These are phyloP conservation scores for Aspergillus leporis DNA, from an alignment of 495 filamentous ascomycete species.

Conservation along the genomic window DNA sequence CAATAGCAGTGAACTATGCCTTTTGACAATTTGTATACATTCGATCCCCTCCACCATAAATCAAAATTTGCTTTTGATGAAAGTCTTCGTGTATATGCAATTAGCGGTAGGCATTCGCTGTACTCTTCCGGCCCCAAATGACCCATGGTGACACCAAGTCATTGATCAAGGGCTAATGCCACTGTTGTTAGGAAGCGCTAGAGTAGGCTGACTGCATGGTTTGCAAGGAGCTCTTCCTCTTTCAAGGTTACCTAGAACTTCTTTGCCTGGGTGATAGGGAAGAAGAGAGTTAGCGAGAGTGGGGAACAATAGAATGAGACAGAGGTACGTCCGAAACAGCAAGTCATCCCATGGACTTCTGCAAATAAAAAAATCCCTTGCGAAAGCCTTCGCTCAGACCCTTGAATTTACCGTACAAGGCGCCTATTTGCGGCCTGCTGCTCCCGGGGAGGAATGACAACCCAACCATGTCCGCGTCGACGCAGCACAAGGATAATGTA, in stretches of 20 bases:
- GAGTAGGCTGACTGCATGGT: not conserved
- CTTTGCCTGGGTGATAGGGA: not conserved
- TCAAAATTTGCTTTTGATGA: not conserved
- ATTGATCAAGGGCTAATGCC: not conserved
- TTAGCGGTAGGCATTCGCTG: constrained; percentile 3
- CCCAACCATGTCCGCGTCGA: constrained; percentile 9
- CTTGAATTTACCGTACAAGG: constrained; percentile 8
- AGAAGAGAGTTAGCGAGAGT: not conserved
- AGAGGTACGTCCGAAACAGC: not conserved
- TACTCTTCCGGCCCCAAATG: not conserved
- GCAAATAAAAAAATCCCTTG: not conserved
- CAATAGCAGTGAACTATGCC: not conserved
- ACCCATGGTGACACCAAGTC: constrained; percentile 2
- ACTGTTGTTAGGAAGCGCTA: not conserved
- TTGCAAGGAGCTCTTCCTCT: not conserved
- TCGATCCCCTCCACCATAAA: not conserved
- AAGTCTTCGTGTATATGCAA: not conserved
- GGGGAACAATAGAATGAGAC: not conserved
- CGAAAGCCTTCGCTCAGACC: constrained; percentile 3
- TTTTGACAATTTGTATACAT: not conserved
- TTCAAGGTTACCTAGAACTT: not conserved
- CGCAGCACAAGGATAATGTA: constrained; percentile 12
- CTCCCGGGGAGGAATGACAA: constrained; percentile 8
- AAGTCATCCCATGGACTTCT: not conserved
- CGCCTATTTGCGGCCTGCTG: constrained; percentile 4